Evolutionary conservation across 345 rosid genomes (phyloP), one percentile per base, ranked within the genome.

Genomic region (Hirschfeldia incana): DNA sequence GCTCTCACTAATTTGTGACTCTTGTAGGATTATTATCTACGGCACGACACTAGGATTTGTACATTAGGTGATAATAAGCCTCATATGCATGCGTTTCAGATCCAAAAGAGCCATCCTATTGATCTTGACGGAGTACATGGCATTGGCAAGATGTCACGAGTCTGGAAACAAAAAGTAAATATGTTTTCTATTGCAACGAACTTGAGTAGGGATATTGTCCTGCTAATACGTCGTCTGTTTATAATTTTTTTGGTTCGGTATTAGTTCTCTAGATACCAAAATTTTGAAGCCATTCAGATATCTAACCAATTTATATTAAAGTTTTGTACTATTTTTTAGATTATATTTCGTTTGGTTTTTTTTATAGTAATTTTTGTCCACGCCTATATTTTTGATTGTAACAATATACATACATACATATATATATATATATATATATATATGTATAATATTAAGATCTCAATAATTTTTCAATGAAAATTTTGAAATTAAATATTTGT

Each of bases 101-200:
- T 39, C 46, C 12, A 39, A 39, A 39, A 9, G 46, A 39, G 46
- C 0, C 13, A 39, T 39, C 46, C 46, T 39, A 39, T 10, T 12
- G 46, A 39, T 39, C 46, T 39, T 0, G 12, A 9, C 13, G 46
- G 46, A 12, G 46, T 39, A 73, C 76, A 73, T 73, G 60, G 49
- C 32, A 63, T 62, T 73, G 60, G 49, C 32, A 63, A 30, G 21
- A 73, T 74, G 70, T 51, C 49, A 2, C 44, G 51, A 51, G 27
- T 74, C 49, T 68, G 72, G 28, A 39, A 73, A 73, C 4, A 67
- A 29, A 73, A 5, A 72, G 76, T 72, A 44, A 60, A 72, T 60
- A 15, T 2, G 6, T 72, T 60, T 44, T 39, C 11, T 59, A 27
- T 72, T 28, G 58, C 11, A 72, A 69, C 28, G 28, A 55, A 16